Base-by-base conservation (phyloP, 2,329 filamentous ascomycete species). In the Fusarium luffae region DNA sequence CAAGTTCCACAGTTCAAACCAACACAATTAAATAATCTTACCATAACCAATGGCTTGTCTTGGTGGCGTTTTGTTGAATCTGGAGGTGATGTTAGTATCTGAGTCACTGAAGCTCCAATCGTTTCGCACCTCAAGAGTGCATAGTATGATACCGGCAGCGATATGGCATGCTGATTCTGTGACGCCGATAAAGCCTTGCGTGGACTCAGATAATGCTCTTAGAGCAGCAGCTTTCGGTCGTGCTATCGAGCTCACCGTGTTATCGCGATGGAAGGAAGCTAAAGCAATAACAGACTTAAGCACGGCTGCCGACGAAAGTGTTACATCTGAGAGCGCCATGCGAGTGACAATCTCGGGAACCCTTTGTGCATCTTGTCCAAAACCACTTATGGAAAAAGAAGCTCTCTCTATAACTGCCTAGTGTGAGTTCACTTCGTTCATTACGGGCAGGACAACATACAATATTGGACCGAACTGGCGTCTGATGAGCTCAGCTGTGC, bases 11-110 rank as follows among this genome's bases (percentile, higher is more conserved):
- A 27, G 27, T 27, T 27, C 27, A 27, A 27, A 27, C 27, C 27
- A 27, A 27, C 27, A 27, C 27, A 27, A 27, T 27, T 27, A 27
- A 27, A 11, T 11, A 27, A 12, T 11, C 27, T 4, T 28, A 74
- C 69, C 70, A 71, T 0, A 71, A n/a, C 72, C 72, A 74, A 11
- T 73, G 65, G 9, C 57, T 70, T 4, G 72, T 61, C 2, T 54
- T 65, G 11, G 56, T 58, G 0, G 72, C 68, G 5, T 41, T 56
- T 5, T 71, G 70, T 5, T 73, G 66, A 4, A 73, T 49, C 72
- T 74, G 11, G 5, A 0, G 4, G 8, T 5, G 12, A 3, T 9
- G 4, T 41, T 3, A 62, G 28, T 47, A 16, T 19, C 4, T 13
- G 1, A 0, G 19, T 23, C 1, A 4, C 34, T n/a, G 18, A n/a